These are phyloP conservation scores for Xerocomus potaroensis DNA, from an alignment of 768 basidiomycete species.

Conservation along the genomic window DNA sequence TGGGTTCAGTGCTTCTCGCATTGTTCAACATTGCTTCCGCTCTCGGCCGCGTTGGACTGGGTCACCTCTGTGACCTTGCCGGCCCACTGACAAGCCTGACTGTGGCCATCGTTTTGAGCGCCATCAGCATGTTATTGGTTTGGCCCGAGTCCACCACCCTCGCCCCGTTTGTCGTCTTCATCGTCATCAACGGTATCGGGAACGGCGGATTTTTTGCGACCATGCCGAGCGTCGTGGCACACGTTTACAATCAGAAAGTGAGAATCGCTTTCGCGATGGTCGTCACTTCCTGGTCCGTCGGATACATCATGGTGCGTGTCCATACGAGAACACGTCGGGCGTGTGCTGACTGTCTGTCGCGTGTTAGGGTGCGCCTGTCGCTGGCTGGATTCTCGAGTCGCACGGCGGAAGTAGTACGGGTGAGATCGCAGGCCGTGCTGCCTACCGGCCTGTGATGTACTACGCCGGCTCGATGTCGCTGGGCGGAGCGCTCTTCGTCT, in stretches of 20 bases:
- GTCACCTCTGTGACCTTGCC: slow-evolving; percentile 26
- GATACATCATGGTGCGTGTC: slow-evolving; percentile 23
- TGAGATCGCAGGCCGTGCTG: too few relatives aligned
- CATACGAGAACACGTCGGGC: too few relatives aligned
- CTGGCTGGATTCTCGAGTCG: too few relatives aligned
- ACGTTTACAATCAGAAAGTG: slow-evolving; percentile 28
- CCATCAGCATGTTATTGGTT: slow-evolving; percentile 29
- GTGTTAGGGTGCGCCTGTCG: too few relatives aligned
- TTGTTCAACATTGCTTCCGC: slow-evolving; percentile 34
- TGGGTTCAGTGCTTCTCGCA: slow-evolving; percentile 29
- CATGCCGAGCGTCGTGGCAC: slow-evolving; percentile 30
- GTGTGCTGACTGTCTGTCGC: too few relatives aligned
- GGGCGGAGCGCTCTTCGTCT: too few relatives aligned
- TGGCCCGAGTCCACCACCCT: slow-evolving; percentile 26
- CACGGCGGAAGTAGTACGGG: too few relatives aligned
- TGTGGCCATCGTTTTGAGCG: slow-evolving; percentile 25
- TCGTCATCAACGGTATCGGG: slow-evolving; percentile 26
- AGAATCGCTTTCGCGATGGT: slow-evolving; percentile 33
- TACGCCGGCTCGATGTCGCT: too few relatives aligned
- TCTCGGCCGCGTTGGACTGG: slow-evolving; percentile 29
- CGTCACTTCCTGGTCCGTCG: slow-evolving; percentile 29
- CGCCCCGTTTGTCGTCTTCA: slow-evolving; percentile 23
- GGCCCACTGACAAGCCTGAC: slow-evolving; percentile 29
- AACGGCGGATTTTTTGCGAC: slow-evolving; percentile 34
- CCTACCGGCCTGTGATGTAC: too few relatives aligned